Evolutionary conservation across 306 rosid species (phyloP), one percentile per base, ranked within the genome.

Genomic region (Cicer arietinum): DNA sequence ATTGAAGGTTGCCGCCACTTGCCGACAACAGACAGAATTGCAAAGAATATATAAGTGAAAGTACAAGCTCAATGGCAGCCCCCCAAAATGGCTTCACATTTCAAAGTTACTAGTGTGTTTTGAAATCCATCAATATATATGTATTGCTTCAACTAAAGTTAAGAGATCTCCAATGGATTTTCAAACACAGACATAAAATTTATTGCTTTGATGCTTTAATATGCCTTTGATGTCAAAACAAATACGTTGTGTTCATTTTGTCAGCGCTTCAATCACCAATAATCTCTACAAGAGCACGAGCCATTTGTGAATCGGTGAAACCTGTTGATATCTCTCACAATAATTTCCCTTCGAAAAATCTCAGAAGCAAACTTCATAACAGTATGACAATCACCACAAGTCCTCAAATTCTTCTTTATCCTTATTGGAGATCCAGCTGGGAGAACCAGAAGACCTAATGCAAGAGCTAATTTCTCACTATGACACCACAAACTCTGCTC

Each of bases 341-440:
- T 77, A 73, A 86, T 86, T 63, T 84, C 90, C 77, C 89, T 83
- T 44, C 42, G 53, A 78, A 86, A 86, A 46, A 84, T 70, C 69
- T 84, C 82, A 10, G 86, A 89, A 54, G 89, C 89, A 70, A 83
- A 63, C 76, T 89, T 89, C 81, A 85, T 74, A 10, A 83, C 77
- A 7, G 83, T 50, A 42, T 86, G 93, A 67, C 89, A 86, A 71
- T 89, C 85, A 64, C 88, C 86, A 69, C 85, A 83, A 59, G 86
- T 89, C 75, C 90, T 89, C 63, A 85, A 75, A 77, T 86, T 83
- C 79, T 86, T 85, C 75, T 83, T 85, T 73, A 89, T 89, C 68
- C 85, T 89, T 45, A 83, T 16, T 8, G 93, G 84, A 52, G 84
- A 84, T 56, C 78, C 85, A 69, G 69, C 69, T 51, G 89, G 89